Percentiles rank a stretch among this genome's conserved stretches.
phyloP scores from a whole-genome alignment of 116 monocot species.

The Phalaenopsis hybrid region DNA sequence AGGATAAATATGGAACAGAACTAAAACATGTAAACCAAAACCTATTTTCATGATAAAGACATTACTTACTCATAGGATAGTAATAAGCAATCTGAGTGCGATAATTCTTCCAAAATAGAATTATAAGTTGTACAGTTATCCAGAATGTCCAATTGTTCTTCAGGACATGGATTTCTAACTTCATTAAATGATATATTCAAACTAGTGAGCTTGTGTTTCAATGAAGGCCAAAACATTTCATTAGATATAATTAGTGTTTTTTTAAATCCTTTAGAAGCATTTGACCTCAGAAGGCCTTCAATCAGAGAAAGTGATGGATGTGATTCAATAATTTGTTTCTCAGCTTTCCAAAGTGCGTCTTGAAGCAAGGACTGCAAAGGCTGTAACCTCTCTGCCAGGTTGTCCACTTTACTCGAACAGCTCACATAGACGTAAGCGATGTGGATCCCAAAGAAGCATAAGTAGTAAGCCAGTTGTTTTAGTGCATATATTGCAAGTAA shows the following conservation, averaged over 20 bases:
- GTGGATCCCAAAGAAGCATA: slow-evolving; percentile 78
- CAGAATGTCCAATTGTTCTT: slow-evolving; percentile 13
- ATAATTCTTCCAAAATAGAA: slow-evolving; percentile 31
- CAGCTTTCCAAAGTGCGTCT: slow-evolving; percentile 37
- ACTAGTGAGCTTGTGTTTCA: slow-evolving; percentile 45
- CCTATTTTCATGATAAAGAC: slow-evolving; percentile 5
- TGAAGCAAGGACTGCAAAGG: slow-evolving; percentile 42
- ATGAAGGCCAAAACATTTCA: slow-evolving; percentile 54
- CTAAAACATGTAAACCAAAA: background rate
- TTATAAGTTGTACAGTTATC: slow-evolving; percentile 12
- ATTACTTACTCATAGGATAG: slow-evolving; percentile 58
- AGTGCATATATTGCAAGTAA: slow-evolving; percentile 46
- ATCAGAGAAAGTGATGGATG: slow-evolving; percentile 59
- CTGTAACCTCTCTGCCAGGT: slow-evolving; percentile 29
- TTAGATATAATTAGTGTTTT: slow-evolving; percentile 57
- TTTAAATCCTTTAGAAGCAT: slow-evolving; percentile 14
- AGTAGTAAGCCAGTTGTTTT: slow-evolving; percentile 49
- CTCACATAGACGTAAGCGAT: slow-evolving; percentile 48
- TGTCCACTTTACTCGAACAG: slow-evolving; percentile 24
- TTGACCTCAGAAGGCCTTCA: slow-evolving; percentile 47
- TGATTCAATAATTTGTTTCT: slow-evolving; percentile 37
- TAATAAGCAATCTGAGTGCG: slow-evolving; percentile 46
- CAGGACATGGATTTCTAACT: slow-evolving; percentile 6
- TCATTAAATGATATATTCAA: slow-evolving; percentile 37
- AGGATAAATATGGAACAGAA: background rate